Evolutionary conservation across 495 filamentous ascomycete genomes (phyloP).

Genomic region (Trichoderma gamsii): DNA sequence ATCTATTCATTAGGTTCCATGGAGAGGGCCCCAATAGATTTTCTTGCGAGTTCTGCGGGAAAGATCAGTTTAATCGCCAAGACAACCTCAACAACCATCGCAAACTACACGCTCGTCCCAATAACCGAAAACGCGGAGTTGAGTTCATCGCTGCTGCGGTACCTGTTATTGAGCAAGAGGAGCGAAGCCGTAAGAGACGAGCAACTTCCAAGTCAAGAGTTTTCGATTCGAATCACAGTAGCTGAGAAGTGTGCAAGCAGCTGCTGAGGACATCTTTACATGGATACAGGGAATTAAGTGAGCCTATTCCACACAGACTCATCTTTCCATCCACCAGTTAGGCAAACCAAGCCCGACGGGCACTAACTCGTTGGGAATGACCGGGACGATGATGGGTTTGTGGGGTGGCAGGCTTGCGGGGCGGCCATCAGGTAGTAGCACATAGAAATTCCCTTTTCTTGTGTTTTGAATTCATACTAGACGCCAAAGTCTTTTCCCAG

Average conservation of each 20-base stretch:
- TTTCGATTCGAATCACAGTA: background rate
- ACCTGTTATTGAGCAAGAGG: conserved; percentile 15
- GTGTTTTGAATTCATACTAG: background rate
- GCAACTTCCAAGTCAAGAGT: conserved; percentile 9
- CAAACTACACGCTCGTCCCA: conserved; percentile 27
- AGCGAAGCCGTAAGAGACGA: conserved; percentile 13
- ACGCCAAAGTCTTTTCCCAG: background rate
- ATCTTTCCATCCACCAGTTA: background rate
- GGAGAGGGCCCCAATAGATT: conserved; percentile 9
- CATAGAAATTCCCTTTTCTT: background rate
- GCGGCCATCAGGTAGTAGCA: background rate
- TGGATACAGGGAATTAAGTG: background rate
- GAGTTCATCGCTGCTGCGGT: conserved; percentile 15
- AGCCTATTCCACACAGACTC: background rate
- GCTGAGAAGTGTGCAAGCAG: conserved; percentile 2
- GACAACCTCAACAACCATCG: conserved; percentile 37
- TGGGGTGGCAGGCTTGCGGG: too few species aligned
- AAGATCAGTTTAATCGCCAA: conserved; percentile 44
- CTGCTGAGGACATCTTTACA: background rate
- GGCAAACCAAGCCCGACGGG: background rate
- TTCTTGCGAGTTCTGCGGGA: conserved; percentile 23
- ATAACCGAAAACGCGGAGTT: conserved; percentile 6
- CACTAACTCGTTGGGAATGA: background rate
- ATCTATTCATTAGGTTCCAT: background rate
- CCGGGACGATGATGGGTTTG: background rate